Base-by-base conservation (phyloP, 2,329 filamentous ascomycete genomes). In the Magnaporthiopsis incrustans region DNA sequence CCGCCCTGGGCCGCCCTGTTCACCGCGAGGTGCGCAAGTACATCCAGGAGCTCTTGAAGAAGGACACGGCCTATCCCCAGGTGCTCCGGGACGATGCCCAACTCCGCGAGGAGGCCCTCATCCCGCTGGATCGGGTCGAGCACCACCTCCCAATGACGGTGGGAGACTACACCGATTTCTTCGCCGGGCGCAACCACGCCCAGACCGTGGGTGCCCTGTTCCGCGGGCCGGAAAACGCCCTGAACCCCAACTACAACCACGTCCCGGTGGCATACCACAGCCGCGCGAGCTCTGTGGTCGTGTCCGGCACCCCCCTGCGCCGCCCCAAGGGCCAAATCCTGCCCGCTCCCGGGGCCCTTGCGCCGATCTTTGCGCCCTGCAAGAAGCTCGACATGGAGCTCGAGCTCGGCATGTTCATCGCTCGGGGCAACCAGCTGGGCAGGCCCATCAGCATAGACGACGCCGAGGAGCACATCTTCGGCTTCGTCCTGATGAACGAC, bases 401-500 rank as follows among this genome's bases (percentile, higher is more conserved):
- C 27, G 79, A 82, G 62, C 70, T 76, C 12, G 65, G 69, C 0
- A 67, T 76, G n/a, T 33, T 33, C 32, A 12, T 33, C 32, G 32
- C 32, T 11, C 32, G 32, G 32, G 32, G 32, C 11, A 33, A 33
- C 32, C 32, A 33, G 32, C 8, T 33, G 32, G 74, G 76, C 1
- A 67, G 78, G 57, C 70, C 72, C 0, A 66, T 83, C 0, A 73
- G 77, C 0, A 78, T 77, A 26, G 79, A 83, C 35, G 8, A 33
- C 11, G 82, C 85, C 0, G 78, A 83, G 8, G 77, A 84, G 0
- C 82, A 88, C 67, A 84, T 88, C 22, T 88, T 88, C 70, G 85
- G 86, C 0, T 75, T 86, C n/a, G 81, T 85, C 0, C 72, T 89
- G 53, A 69, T 88, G 15, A 88, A 88, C 67, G 85, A 88, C 66